These are phyloP conservation scores for Macrocybe gigantea DNA, from an alignment of 768 basidiomycete species.

Conservation along the genomic window DNA sequence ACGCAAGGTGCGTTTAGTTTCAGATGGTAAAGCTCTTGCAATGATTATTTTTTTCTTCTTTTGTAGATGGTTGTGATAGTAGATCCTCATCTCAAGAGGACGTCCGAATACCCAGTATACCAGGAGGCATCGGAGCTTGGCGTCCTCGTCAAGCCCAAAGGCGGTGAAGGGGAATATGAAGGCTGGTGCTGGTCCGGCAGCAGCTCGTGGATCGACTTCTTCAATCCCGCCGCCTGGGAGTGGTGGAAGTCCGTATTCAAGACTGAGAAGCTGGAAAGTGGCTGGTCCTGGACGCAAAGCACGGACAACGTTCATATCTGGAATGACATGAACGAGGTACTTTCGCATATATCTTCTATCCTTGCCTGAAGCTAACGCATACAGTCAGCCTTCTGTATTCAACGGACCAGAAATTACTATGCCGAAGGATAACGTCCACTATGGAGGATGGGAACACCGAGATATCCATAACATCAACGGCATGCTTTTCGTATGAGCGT, in stretches of 20 bases:
- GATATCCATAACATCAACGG: constrained; percentile 98
- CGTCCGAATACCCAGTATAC: constrained; percentile 75
- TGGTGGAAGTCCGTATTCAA: constrained; percentile 91
- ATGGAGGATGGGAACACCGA: constrained; percentile 97
- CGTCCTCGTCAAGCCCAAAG: constrained; percentile 76
- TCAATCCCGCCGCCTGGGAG: constrained; percentile 84
- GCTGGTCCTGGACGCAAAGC: constrained; percentile 74
- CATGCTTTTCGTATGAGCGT: constrained; percentile 70
- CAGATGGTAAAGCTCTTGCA: neutral
- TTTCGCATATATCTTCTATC: constrained; percentile 8
- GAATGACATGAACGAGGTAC: constrained; percentile 99
- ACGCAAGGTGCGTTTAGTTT: constrained; percentile 58
- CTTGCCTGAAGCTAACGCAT: constrained; percentile 8
- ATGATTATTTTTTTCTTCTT: constrained; percentile 4
- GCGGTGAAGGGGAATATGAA: constrained; percentile 82
- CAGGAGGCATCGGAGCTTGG: constrained; percentile 77
- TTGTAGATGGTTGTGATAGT: constrained; percentile 93
- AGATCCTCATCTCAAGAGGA: constrained; percentile 93
- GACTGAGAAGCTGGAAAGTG: constrained; percentile 40
- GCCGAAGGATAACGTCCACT: constrained; percentile 66
- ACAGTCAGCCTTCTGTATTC: constrained; percentile 87
- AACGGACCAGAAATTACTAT: constrained; percentile 93
- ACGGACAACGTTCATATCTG: constrained; percentile 87
- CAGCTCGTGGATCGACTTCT: constrained; percentile 96
- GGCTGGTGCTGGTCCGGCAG: constrained; percentile 99